phyloP scores from a whole-genome alignment of 2,329 filamentous ascomycete species.

The Lachnellula cervina region DNA sequence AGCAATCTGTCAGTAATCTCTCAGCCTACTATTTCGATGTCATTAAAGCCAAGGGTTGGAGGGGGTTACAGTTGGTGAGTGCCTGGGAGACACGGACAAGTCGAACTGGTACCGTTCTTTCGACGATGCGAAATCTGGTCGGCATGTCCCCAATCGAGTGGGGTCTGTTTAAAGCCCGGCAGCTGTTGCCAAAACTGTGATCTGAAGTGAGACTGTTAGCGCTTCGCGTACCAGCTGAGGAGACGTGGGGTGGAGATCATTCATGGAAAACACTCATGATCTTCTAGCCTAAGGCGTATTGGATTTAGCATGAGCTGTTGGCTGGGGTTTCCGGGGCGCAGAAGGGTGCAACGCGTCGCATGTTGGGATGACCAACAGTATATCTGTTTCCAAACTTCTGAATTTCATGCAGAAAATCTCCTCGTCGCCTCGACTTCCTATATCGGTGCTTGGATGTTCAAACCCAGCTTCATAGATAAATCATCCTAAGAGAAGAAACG shows the following conservation, averaged over 20 bases:
- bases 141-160: neutral
- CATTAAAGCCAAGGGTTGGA: constrained; percentile 33
- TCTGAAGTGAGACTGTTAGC: neutral
- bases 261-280: constrained; percentile 2
- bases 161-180: neutral
- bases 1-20: constrained; percentile 29
- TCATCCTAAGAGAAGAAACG: constrained; percentile 1
- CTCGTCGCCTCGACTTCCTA: neutral
- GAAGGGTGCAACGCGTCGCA: constrained; percentile 9
- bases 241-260: neutral
- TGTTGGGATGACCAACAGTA: constrained; percentile 16
- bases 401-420: constrained; percentile 16
- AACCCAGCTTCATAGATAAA: constrained; percentile 4
- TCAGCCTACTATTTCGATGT: constrained; percentile 27
- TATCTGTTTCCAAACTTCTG: constrained; percentile 18
- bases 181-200: neutral
- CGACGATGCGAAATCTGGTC: constrained; percentile 1
- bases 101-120: constrained; percentile 38
- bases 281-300: neutral
- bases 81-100: constrained; percentile 37
- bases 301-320: neutral
- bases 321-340: neutral
- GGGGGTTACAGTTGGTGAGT: constrained; percentile 42
- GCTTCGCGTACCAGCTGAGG: neutral
- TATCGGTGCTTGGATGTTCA: neutral